Conservation (phyloP, 2,329 filamentous ascomycete genomes). For the Emergomyces pasteurianus region DNA sequence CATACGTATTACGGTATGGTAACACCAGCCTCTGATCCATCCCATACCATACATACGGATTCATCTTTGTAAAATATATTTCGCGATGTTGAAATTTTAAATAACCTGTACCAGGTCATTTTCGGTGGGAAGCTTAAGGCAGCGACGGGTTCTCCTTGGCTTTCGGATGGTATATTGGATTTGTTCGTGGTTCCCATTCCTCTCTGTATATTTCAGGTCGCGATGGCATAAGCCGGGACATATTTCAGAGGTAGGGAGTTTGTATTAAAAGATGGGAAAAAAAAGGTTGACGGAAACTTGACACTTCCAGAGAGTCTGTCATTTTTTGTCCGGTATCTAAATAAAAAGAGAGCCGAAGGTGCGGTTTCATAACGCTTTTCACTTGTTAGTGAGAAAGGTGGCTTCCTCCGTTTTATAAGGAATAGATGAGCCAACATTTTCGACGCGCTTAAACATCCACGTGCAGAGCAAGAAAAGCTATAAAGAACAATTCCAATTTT, state of each 20-base stretch:
- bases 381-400: neutral
- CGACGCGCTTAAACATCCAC: neutral
- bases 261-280: neutral
- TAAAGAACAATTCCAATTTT: neutral
- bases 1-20: neutral
- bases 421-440: neutral
- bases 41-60: neutral
- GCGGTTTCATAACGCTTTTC: neutral
- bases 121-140: neutral
- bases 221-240: neutral
- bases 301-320: neutral
- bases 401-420: neutral
- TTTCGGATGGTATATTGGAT: neutral
- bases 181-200: neutral
- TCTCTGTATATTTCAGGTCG: neutral
- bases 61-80: neutral
- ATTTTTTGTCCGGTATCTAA: neutral
- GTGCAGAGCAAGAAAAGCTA: neutral
- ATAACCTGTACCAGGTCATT: neutral
- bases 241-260: neutral
- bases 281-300: neutral
- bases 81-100: neutral
- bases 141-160: neutral
- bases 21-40: neutral
- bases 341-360: neutral